Percentiles rank a stretch among this genome's conserved stretches.
Evolutionary conservation across 306 rosid species (phyloP).

Genomic region (Inga laurina): DNA sequence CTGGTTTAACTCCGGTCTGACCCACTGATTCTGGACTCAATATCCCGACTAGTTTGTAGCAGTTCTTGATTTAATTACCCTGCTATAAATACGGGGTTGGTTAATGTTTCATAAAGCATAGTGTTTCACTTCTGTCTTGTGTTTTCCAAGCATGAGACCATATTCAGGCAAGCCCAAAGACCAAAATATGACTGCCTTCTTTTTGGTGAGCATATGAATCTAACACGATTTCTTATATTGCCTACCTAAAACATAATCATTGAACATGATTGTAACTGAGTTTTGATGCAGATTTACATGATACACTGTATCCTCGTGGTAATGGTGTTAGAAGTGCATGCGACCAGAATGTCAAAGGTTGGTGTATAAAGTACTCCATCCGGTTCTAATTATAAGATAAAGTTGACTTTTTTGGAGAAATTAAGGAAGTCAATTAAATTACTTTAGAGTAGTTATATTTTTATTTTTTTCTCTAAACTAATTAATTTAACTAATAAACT

Average conservation of each 20-base stretch:
- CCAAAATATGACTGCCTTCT: constrained; percentile 88
- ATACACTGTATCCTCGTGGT: constrained; percentile 85
- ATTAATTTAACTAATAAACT: no score
- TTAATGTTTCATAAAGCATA: constrained; percentile 33
- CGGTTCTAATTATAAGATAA: no score
- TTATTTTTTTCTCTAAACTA: no score
- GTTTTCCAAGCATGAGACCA: constrained; percentile 43
- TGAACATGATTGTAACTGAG: not conserved
- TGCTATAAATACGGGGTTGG: constrained; percentile 32
- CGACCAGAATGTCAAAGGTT: constrained; percentile 76
- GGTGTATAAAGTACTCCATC: not conserved
- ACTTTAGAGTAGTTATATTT: no score
- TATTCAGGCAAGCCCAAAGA: constrained; percentile 67
- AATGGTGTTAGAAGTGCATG: constrained; percentile 71
- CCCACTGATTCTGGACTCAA: no score
- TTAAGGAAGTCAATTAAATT: no score
- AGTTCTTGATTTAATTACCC: no score
- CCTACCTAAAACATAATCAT: constrained; percentile 28
- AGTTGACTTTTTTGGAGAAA: no score
- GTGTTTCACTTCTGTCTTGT: constrained; percentile 30
- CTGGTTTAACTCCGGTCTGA: no score
- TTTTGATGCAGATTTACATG: constrained; percentile 82
- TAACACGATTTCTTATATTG: not conserved
- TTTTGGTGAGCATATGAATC: constrained; percentile 62
- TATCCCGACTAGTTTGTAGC: no score